A percentile compares a stretch with the other conserved stretches of the same genome.
These are phyloP conservation scores for Acanthamoeba culbertsoni DNA, from an alignment of 208 protist species.

Conservation along the genomic window DNA sequence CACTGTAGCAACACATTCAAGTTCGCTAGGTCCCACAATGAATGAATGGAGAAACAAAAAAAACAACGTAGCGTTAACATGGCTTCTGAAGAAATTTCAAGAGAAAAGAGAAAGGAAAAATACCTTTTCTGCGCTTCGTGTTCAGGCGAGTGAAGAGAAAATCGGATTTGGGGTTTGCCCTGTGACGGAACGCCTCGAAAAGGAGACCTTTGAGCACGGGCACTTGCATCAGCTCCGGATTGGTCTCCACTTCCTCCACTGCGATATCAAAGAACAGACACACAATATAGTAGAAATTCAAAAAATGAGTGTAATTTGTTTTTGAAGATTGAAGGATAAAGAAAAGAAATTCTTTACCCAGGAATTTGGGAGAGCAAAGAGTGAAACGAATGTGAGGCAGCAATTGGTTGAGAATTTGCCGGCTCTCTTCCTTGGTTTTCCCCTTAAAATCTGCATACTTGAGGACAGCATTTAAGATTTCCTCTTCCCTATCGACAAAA, in stretches of 20 bases:
- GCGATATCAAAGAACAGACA: background rate
- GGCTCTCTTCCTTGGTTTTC: background rate
- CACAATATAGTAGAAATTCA: background rate
- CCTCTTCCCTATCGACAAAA: background rate
- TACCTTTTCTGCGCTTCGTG: constrained; percentile 19
- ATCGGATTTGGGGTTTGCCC: background rate
- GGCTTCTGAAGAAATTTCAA: background rate
- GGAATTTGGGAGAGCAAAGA: constrained; percentile 19
- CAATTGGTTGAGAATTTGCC: background rate
- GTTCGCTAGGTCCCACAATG: background rate
- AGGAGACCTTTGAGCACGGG: background rate
- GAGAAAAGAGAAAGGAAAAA: background rate
- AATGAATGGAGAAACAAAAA: background rate
- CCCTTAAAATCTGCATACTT: constrained; percentile 26
- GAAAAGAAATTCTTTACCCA: background rate
- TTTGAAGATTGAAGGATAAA: background rate
- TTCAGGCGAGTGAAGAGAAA: constrained; percentile 13
- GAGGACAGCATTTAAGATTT: constrained; percentile 35
- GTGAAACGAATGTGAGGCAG: constrained; percentile 41
- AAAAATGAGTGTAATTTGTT: background rate
- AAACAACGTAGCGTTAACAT: background rate
- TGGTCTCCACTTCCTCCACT: constrained; percentile 44
- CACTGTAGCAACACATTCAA: constrained; percentile 30
- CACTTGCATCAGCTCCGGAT: constrained; percentile 26
- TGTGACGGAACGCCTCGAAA: constrained; percentile 32